Evolutionary conservation across 495 filamentous ascomycete genomes (phyloP).

Genomic region (Annulohypoxylon moriforme): DNA sequence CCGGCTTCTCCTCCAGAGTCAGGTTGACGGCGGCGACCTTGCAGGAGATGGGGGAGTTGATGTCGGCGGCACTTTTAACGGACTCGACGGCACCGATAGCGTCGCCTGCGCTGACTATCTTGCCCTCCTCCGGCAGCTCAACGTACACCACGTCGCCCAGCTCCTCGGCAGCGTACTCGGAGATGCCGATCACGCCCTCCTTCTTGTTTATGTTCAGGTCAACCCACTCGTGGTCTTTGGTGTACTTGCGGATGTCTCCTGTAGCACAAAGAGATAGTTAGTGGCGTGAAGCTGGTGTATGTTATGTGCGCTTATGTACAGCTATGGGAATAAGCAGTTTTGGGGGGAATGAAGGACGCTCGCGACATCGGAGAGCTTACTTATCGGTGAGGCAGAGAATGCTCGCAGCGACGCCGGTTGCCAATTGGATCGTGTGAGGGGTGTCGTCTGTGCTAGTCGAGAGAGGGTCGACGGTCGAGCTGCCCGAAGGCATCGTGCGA

Average conservation of each 20-base stretch:
- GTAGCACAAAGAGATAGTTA: not conserved
- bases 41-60: slow-evolving; percentile 86
- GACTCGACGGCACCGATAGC: slow-evolving; percentile 94
- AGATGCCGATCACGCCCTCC: slow-evolving; percentile 82
- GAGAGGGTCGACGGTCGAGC: slow-evolving; percentile 56
- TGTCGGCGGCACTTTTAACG: slow-evolving; percentile 96
- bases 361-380: slow-evolving; percentile 55
- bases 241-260: slow-evolving; percentile 85
- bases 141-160: slow-evolving; percentile 98
- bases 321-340: slow-evolving; percentile 7
- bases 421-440: slow-evolving; percentile 48
- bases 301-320: not conserved
- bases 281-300: slow-evolving; percentile 19
- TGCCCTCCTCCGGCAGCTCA: slow-evolving; percentile 79
- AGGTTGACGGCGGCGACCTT: slow-evolving; percentile 77
- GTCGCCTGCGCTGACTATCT: slow-evolving; percentile 75
- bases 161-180: slow-evolving; percentile 85
- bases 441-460: slow-evolving; percentile 50
- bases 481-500: slow-evolving; percentile 59
- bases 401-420: slow-evolving; percentile 47
- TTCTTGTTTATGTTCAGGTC: slow-evolving; percentile 81
- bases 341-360: not conserved
- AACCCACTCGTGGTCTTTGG: slow-evolving; percentile 98
- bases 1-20: slow-evolving; percentile 82
- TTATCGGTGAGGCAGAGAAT: slow-evolving; percentile 58